phyloP scores from a whole-genome alignment of 2,329 filamentous ascomycete species.

The Talaromyces sp. region DNA sequence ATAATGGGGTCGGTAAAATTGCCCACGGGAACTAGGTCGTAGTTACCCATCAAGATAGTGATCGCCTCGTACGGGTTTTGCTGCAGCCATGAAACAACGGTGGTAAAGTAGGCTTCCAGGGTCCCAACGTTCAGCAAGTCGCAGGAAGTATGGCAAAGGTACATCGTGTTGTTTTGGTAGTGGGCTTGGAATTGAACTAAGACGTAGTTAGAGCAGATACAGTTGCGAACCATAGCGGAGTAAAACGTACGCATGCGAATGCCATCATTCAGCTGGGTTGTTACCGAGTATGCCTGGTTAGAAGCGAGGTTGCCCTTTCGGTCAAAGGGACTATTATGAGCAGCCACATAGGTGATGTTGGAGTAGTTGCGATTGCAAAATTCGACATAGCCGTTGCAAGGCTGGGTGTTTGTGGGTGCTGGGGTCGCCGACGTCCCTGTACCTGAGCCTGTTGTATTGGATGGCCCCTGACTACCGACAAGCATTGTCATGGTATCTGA shows the following conservation, averaged over 20 bases:
- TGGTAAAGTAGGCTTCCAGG: constrained; percentile 65
- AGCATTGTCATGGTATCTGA: constrained; percentile 36
- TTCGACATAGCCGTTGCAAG: constrained; percentile 74
- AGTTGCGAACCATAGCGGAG: neutral
- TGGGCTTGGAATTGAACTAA: constrained; percentile 58
- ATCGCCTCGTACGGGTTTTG: constrained; percentile 79
- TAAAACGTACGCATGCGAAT: constrained; percentile 45
- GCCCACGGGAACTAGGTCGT: constrained; percentile 61
- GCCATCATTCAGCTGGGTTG: constrained; percentile 70
- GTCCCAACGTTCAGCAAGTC: constrained; percentile 75
- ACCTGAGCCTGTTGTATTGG: constrained; percentile 40
- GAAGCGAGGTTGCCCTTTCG: constrained; percentile 63
- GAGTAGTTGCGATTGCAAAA: constrained; percentile 71
- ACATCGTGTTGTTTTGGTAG: constrained; percentile 51
- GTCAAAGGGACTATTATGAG: constrained; percentile 78
- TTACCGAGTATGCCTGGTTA: constrained; percentile 66
- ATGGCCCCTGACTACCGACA: constrained; percentile 31
- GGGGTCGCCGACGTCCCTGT: constrained; percentile 37
- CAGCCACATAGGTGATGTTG: constrained; percentile 72
- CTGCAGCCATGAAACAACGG: constrained; percentile 67
- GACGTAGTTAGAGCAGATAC: neutral
- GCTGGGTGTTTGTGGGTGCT: constrained; percentile 62
- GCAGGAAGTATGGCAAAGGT: constrained; percentile 83
- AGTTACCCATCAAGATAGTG: constrained; percentile 79
- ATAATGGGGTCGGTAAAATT: constrained; percentile 65